Evolutionary conservation across 2,329 filamentous ascomycete species (phyloP).

Genomic region (Cephalotrichum gorgonifer): DNA sequence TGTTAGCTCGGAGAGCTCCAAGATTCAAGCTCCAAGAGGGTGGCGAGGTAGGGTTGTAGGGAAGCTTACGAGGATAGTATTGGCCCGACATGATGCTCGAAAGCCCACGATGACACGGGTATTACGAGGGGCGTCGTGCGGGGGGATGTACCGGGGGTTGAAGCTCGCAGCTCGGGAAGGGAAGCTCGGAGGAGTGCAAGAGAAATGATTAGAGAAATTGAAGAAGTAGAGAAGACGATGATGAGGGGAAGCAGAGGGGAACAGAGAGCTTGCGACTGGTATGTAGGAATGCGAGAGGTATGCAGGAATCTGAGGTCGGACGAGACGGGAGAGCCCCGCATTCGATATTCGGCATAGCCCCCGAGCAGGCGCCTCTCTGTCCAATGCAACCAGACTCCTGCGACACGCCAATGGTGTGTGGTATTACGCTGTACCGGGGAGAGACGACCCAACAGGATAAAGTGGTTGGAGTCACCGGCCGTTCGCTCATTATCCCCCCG

Average conservation of each 20-base stretch:
- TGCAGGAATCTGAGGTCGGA: background rate
- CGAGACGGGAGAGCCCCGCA: background rate
- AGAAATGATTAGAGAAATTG: background rate
- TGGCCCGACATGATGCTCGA: slow-evolving; percentile 26
- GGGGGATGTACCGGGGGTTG: background rate
- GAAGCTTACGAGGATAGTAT: slow-evolving; percentile 35
- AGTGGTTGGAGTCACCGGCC: too few species aligned
- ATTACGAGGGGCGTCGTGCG: background rate
- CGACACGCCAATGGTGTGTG: too few species aligned
- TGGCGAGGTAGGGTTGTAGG: slow-evolving; percentile 11
- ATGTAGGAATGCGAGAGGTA: background rate
- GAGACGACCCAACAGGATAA: too few species aligned
- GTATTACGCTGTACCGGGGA: too few species aligned
- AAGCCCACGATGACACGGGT: background rate
- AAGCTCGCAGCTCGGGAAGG: background rate
- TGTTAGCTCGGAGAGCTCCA: slow-evolving; percentile 10
- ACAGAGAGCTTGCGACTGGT: background rate
- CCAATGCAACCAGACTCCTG: background rate
- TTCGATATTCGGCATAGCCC: background rate
- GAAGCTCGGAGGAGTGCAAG: background rate
- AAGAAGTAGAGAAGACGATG: background rate
- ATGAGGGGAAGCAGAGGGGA: background rate
- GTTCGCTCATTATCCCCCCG: too few species aligned
- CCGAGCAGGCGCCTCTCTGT: background rate
- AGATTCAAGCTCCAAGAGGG: slow-evolving; percentile 21